phyloP scores from a whole-genome alignment of 1,284 basidiomycete species.

The Pterulicium gracile region DNA sequence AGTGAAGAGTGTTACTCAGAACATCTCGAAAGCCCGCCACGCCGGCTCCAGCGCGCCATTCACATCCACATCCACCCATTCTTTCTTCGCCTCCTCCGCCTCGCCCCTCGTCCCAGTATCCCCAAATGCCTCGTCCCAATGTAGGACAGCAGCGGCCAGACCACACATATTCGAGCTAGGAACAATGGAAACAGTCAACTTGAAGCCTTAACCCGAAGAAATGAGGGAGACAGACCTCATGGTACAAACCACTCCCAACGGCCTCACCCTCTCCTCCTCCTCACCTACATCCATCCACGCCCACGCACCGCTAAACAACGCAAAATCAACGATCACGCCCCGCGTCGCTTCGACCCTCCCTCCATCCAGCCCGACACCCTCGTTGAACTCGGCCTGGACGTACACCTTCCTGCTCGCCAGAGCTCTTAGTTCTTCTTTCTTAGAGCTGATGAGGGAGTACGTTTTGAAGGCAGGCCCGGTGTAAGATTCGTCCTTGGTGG shows the following conservation, averaged over 20 bases:
- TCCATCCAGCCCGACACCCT: slow-evolving; percentile 27
- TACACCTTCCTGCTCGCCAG: slow-evolving; percentile 45
- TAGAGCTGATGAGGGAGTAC: slow-evolving; percentile 35
- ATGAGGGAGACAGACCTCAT: slow-evolving; percentile 32
- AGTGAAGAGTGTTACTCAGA: too few species aligned
- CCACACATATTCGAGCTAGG: slow-evolving; percentile 51
- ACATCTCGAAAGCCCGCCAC: slow-evolving; percentile 44
- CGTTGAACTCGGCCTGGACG: slow-evolving; percentile 39
- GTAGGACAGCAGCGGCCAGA: slow-evolving; percentile 45
- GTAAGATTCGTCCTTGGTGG: slow-evolving; percentile 21
- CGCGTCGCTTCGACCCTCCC: slow-evolving; percentile 31
- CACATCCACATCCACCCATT: slow-evolving; percentile 54
- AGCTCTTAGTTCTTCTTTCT: slow-evolving; percentile 28
- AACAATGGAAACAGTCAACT: too few species aligned
- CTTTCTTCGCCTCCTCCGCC: slow-evolving; percentile 31
- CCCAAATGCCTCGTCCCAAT: slow-evolving; percentile 56
- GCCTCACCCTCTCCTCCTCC: slow-evolving; percentile 27
- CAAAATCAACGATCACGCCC: slow-evolving; percentile 59
- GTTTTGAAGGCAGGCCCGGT: slow-evolving; percentile 22
- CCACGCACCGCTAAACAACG: slow-evolving; percentile 52
- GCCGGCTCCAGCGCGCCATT: slow-evolving; percentile 38
- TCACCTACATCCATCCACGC: slow-evolving; percentile 14
- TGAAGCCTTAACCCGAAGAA: not conserved
- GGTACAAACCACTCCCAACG: slow-evolving; percentile 44
- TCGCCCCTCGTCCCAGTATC: slow-evolving; percentile 32